phyloP scores from a whole-genome alignment of 768 basidiomycete genomes.

The Boletus subparvulus region DNA sequence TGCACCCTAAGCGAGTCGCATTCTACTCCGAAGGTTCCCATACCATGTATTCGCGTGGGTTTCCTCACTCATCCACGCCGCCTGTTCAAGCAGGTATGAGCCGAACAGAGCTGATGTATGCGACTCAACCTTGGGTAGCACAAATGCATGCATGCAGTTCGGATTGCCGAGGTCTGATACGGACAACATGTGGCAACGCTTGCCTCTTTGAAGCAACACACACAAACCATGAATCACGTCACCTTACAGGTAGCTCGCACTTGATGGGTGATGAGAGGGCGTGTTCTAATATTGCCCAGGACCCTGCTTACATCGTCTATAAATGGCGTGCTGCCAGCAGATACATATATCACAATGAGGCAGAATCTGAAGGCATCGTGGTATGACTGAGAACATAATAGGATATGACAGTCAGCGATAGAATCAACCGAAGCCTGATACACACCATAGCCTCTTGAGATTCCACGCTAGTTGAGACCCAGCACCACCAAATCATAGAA shows the following conservation, averaged over 20 bases:
- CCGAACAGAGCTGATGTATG: too few relatives aligned
- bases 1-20: too few relatives aligned
- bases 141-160: too few relatives aligned
- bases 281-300: not conserved
- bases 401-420: not conserved
- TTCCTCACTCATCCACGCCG: too few relatives aligned
- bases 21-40: too few relatives aligned
- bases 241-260: not conserved
- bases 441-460: not conserved
- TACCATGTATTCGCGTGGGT: too few relatives aligned
- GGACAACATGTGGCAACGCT: too few relatives aligned
- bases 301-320: not conserved
- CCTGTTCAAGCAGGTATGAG: too few relatives aligned
- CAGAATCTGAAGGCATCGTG: not conserved
- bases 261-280: not conserved
- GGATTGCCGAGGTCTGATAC: too few relatives aligned
- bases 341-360: not conserved
- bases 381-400: not conserved
- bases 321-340: not conserved
- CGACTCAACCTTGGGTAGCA: too few relatives aligned
- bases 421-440: not conserved
- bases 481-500: constrained; percentile 15
- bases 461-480: constrained; percentile 6
- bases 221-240: too few relatives aligned
- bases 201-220: too few relatives aligned